Percentiles rank a stretch among this genome's conserved stretches.
phyloP scores from a whole-genome alignment of 495 filamentous ascomycete species.

The Acidiella bohemica region DNA sequence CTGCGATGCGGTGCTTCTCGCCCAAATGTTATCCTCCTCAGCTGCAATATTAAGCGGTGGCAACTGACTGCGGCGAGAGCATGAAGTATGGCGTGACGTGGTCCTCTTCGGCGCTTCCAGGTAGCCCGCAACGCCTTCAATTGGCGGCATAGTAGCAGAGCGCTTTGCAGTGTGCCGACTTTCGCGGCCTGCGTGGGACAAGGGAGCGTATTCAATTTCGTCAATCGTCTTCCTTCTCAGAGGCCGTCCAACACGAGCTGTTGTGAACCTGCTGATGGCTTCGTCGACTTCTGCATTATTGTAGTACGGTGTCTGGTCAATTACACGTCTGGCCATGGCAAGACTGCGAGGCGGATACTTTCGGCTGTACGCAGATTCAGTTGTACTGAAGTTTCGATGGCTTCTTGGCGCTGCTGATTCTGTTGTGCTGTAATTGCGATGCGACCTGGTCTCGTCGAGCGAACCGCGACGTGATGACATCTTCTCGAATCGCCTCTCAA shows the following conservation, averaged over 20 bases:
- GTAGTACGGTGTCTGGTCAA: constrained; percentile 14
- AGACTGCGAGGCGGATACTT: constrained; percentile 15
- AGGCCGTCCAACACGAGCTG: constrained; percentile 12
- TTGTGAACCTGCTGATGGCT: constrained; percentile 15
- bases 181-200: neutral
- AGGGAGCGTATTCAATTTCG: constrained; percentile 6
- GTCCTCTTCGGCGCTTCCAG: constrained; percentile 1
- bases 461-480: neutral
- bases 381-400: constrained; percentile 14
- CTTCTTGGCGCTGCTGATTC: constrained; percentile 5
- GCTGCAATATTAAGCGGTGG: neutral
- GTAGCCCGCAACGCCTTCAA: neutral
- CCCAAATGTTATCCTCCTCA: too few species aligned
- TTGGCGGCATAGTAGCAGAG: constrained; percentile 6
- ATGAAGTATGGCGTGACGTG: neutral
- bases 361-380: constrained; percentile 5
- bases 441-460: constrained; percentile 10
- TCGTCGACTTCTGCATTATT: constrained; percentile 13
- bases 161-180: constrained; percentile 2
- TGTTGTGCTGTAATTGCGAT: constrained; percentile 22
- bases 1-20: too few species aligned
- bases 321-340: constrained; percentile 2
- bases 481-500: constrained; percentile 4
- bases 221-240: constrained; percentile 15
- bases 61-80: neutral